Evolutionary conservation across 805 yeast species (phyloP).

Genomic region (Sungouiella thailandica): DNA sequence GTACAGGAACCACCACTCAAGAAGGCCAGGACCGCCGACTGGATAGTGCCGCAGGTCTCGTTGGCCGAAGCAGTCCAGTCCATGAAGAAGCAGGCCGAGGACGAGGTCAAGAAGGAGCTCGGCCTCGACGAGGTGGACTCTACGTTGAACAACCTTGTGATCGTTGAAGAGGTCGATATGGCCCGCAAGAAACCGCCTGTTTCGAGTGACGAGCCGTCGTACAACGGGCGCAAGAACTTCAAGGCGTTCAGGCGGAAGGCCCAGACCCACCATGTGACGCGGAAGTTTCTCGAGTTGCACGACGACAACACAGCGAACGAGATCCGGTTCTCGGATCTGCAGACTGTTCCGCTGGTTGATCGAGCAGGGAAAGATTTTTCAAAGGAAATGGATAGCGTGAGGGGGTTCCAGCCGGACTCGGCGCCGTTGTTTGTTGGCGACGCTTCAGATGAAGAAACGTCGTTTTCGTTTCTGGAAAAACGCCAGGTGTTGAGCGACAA

Average conservation of each 20-base stretch:
- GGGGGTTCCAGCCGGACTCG: constrained; percentile 12
- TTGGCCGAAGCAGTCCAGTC: constrained; percentile 11
- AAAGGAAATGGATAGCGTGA: constrained; percentile 12
- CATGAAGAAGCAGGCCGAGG: constrained; percentile 9
- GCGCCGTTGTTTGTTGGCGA: constrained; percentile 12
- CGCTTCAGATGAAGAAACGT: neutral
- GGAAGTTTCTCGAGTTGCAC: constrained; percentile 12
- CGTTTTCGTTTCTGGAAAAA: constrained; percentile 1
- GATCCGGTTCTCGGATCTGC: constrained; percentile 5
- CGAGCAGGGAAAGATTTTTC: constrained; percentile 6
- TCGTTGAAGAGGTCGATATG: constrained; percentile 5
- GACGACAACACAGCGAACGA: constrained; percentile 6
- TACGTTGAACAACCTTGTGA: constrained; percentile 1
- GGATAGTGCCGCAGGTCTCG: constrained; percentile 10
- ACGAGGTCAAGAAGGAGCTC: constrained; percentile 2
- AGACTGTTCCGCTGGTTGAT: neutral
- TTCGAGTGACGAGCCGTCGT: neutral
- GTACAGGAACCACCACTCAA: neutral
- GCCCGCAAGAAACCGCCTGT: neutral
- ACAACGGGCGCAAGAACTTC: constrained; percentile 12
- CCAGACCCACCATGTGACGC: constrained; percentile 6
- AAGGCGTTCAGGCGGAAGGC: constrained; percentile 10
- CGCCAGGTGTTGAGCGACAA: neutral
- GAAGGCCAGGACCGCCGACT: neutral
- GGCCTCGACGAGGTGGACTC: neutral